A percentile compares a stretch with the other conserved stretches of the same genome.
phyloP scores from a whole-genome alignment of 2,329 filamentous ascomycete species.

The Periconia digitata region DNA sequence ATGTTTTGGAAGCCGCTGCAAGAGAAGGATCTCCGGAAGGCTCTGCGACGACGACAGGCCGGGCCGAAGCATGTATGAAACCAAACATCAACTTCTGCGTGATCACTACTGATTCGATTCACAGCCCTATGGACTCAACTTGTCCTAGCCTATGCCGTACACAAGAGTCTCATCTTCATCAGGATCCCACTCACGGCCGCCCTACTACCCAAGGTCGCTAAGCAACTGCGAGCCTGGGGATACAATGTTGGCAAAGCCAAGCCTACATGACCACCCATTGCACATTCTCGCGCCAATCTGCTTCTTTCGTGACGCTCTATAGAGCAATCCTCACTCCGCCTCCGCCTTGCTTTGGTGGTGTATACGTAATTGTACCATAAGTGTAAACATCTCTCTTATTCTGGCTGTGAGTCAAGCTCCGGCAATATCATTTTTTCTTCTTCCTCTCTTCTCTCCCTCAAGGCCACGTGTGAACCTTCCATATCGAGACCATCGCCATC shows the following conservation, averaged over 20 bases:
- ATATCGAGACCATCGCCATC: not conserved
- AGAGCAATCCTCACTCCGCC: not conserved
- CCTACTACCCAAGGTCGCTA: slow-evolving; percentile 92
- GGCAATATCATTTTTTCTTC: not conserved
- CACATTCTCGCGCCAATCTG: not conserved
- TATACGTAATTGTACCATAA: slow-evolving; percentile 4
- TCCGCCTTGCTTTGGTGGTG: not conserved
- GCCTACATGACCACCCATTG: slow-evolving; percentile 25
- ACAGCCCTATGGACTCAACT: slow-evolving; percentile 78
- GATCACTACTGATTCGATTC: slow-evolving; percentile 12
- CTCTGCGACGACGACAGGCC: slow-evolving; percentile 57
- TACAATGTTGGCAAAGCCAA: slow-evolving; percentile 88
- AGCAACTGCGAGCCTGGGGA: slow-evolving; percentile 81
- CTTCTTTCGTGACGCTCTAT: not conserved
- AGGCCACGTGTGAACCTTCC: not conserved
- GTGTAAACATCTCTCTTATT: not conserved
- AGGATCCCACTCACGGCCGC: slow-evolving; percentile 91
- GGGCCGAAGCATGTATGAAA: slow-evolving; percentile 70
- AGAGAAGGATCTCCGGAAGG: slow-evolving; percentile 31
- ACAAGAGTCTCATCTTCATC: slow-evolving; percentile 97
- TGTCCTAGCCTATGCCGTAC: slow-evolving; percentile 90
- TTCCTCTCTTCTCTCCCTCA: not conserved
- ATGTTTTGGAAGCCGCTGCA: slow-evolving; percentile 28
- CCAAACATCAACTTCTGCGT: not conserved
- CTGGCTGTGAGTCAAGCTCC: too few relatives aligned